phyloP scores from a whole-genome alignment of 805 yeast genomes.

The Pichia rugopelliculosa region DNA sequence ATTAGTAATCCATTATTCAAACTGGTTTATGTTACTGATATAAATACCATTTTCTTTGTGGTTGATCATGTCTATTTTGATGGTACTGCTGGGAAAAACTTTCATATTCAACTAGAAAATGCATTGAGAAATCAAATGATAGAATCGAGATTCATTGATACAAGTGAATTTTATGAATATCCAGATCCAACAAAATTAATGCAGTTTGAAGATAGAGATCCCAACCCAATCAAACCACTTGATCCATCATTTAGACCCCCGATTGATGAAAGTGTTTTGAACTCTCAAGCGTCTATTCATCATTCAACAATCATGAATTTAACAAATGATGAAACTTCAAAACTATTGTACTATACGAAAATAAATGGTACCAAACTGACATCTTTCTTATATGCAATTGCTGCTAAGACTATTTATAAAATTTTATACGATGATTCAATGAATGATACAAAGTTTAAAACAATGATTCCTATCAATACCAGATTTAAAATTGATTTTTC shows the following conservation, averaged over 20 bases:
- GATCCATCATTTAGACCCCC: neutral
- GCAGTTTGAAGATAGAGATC: neutral
- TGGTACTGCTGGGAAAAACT: conserved; percentile 13
- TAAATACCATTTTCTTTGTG: conserved; percentile 7
- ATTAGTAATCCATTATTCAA: conserved; percentile 9
- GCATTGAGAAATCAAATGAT: neutral
- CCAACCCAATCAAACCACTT: neutral
- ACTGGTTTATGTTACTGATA: neutral
- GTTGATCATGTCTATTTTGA: conserved; percentile 11
- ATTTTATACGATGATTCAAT: neutral
- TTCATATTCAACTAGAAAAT: conserved; percentile 3
- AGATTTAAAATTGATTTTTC: neutral
- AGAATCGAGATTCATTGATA: neutral
- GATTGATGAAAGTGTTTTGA: neutral
- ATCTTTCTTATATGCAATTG: conserved; percentile 6
- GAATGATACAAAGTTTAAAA: neutral
- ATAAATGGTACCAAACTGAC: conserved; percentile 7
- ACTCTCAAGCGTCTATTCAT: conserved; percentile 5
- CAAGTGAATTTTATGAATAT: neutral
- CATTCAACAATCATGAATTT: neutral
- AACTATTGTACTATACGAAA: conserved; percentile 1
- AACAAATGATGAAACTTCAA: neutral
- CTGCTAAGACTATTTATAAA: conserved; percentile 1
- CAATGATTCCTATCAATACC: conserved; percentile 10
- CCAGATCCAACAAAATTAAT: conserved; percentile 9